Evolutionary conservation across 306 rosid genomes (phyloP).

Genomic region (Cyclanthera cordifolia): DNA sequence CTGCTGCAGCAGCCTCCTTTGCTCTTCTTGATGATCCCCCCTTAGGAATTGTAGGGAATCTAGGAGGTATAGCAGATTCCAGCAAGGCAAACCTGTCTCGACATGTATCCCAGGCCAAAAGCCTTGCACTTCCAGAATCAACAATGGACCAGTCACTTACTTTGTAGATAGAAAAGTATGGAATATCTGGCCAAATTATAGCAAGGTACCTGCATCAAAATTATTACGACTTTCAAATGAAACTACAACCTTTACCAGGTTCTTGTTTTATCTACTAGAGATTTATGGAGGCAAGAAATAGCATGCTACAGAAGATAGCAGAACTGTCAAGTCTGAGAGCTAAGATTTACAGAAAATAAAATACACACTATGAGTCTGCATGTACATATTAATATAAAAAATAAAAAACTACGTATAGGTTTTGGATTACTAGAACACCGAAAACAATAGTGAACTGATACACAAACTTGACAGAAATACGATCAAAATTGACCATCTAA

Average conservation of each 20-base stretch:
- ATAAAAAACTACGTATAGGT: not conserved
- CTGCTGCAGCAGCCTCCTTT: constrained; percentile 90
- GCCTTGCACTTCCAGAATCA: constrained; percentile 99
- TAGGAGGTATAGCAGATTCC: constrained; percentile 73
- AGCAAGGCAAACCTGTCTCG: constrained; percentile 91
- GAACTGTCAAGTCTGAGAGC: not conserved
- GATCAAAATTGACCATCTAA: not conserved
- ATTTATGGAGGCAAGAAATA: not conserved
- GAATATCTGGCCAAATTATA: constrained; percentile 97
- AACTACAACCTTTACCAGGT: not conserved
- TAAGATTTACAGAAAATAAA: not conserved
- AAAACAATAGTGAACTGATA: not conserved
- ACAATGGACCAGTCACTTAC: constrained; percentile 93
- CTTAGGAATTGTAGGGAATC: constrained; percentile 70
- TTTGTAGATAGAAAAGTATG: constrained; percentile 91
- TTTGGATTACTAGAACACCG: not conserved
- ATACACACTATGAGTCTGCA: not conserved
- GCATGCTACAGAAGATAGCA: not conserved
- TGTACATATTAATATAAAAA: not conserved
- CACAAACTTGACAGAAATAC: not conserved
- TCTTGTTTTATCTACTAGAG: not conserved
- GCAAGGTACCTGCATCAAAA: constrained; percentile 70
- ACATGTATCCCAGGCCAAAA: constrained; percentile 97
- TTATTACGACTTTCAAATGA: not conserved
- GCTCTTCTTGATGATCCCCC: constrained; percentile 87